Conservation (phyloP, 2,329 filamentous ascomycete species). For the Penicillium sp. region DNA sequence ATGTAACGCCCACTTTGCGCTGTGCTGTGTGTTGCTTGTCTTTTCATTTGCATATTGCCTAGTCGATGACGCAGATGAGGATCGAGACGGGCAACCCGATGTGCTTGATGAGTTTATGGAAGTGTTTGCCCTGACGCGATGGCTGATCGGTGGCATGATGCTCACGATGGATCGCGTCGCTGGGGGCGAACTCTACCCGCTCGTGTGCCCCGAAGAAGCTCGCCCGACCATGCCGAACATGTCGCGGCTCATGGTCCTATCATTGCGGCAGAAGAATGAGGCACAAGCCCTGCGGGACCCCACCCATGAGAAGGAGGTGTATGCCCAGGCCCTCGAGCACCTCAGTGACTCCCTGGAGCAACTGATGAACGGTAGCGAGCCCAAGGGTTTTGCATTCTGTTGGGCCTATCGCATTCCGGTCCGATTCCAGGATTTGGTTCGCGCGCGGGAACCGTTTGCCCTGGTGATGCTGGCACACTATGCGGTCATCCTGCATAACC, state of each 20-base stretch:
- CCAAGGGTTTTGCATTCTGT: slow-evolving; percentile 44
- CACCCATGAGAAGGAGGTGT: slow-evolving; percentile 25
- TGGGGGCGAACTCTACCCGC: slow-evolving; percentile 22
- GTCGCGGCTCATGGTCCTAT: slow-evolving; percentile 27
- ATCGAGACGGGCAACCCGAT: slow-evolving; percentile 4
- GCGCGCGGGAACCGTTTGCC: slow-evolving; percentile 37
- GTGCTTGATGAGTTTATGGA: slow-evolving; percentile 30
- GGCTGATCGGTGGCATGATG: slow-evolving; percentile 26
- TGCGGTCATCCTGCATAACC: slow-evolving; percentile 49
- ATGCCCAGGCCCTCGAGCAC: slow-evolving; percentile 25
- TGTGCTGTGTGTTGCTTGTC: slow-evolving; percentile 31
- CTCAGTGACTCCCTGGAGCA: slow-evolving; percentile 25
- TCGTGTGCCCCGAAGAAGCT: slow-evolving; percentile 22
- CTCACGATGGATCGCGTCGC: slow-evolving; percentile 22
- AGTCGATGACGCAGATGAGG: slow-evolving; percentile 11
- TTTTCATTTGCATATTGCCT: slow-evolving; percentile 33
- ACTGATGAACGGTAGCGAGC: slow-evolving; percentile 29
- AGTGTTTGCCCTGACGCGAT: slow-evolving; percentile 28
- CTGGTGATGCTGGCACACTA: slow-evolving; percentile 43
- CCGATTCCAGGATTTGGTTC: slow-evolving; percentile 49
- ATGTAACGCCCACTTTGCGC: slow-evolving; percentile 34
- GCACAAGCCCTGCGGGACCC: slow-evolving; percentile 18
- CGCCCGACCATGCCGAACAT: slow-evolving; percentile 34
- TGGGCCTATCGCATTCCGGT: slow-evolving; percentile 57
- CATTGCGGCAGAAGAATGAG: slow-evolving; percentile 24